These are phyloP conservation scores for Tolypocladium tundrense DNA, from an alignment of 2,329 filamentous ascomycete species.

Conservation along the genomic window DNA sequence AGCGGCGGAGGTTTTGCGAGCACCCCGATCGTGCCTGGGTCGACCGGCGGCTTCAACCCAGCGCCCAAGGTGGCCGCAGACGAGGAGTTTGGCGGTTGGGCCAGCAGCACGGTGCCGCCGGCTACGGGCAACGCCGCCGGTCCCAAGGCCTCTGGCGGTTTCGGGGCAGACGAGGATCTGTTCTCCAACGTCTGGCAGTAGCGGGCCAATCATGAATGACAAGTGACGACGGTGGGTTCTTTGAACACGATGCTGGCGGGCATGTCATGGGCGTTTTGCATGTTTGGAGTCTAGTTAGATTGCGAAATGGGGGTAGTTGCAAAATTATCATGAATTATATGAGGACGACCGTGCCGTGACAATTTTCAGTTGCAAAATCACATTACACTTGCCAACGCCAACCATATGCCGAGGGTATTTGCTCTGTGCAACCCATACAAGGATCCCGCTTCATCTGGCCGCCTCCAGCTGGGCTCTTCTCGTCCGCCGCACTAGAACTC, in stretches of 20 bases:
- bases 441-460: background rate
- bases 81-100: conserved; percentile 95
- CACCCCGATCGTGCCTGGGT: conserved; percentile 50
- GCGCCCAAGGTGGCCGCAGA: conserved; percentile 69
- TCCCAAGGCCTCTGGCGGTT: conserved; percentile 47
- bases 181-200: conserved; percentile 96
- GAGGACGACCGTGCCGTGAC: background rate
- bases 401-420: conserved; percentile 8
- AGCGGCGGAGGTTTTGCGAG: conserved; percentile 39
- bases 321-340: background rate
- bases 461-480: background rate
- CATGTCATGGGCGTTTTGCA: conserved; percentile 23
- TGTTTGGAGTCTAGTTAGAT: conserved; percentile 22
- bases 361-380: background rate
- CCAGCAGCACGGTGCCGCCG: conserved; percentile 51
- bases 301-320: conserved; percentile 7
- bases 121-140: conserved; percentile 26
- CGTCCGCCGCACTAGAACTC: background rate
- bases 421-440: background rate
- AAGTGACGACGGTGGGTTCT: background rate
- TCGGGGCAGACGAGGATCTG: conserved; percentile 68
- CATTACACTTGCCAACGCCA: conserved; percentile 2
- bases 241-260: conserved; percentile 15
- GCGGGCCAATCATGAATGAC: background rate
- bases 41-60: conserved; percentile 54